These are phyloP conservation scores for Kwoniella mangroviensis DNA, from an alignment of 768 basidiomycete genomes.

Conservation along the genomic window DNA sequence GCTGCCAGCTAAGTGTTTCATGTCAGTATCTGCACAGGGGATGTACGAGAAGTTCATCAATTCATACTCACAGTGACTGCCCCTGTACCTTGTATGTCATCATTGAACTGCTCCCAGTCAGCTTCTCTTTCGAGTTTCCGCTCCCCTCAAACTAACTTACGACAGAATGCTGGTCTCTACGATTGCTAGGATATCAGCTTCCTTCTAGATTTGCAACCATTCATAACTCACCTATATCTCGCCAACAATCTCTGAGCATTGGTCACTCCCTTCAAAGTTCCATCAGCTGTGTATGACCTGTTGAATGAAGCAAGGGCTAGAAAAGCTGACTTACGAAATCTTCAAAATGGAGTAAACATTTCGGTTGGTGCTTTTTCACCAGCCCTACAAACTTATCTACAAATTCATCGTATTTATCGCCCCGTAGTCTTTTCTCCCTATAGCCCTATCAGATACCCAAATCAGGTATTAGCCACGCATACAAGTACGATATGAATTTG, in stretches of 20 bases:
- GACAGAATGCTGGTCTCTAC: constrained; percentile 37
- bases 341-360: constrained; percentile 75
- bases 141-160: constrained; percentile 4
- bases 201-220: not conserved
- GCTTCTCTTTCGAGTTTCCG: not conserved
- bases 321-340: constrained; percentile 65
- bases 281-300: too few species aligned
- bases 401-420: constrained; percentile 75
- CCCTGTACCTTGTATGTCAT: constrained; percentile 68
- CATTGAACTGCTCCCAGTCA: constrained; percentile 64
- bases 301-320: too few species aligned
- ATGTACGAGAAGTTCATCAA: not conserved
- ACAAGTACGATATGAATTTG: not conserved
- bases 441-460: constrained; percentile 65
- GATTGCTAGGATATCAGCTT: not conserved
- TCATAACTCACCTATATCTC: constrained; percentile 41
- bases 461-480: not conserved
- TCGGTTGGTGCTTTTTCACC: constrained; percentile 72
- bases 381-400: constrained; percentile 81
- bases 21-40: constrained; percentile 1
- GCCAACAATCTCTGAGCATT: constrained; percentile 74
- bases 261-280: constrained; percentile 61
- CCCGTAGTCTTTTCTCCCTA: constrained; percentile 70
- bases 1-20: constrained; percentile 46
- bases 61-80: constrained; percentile 52